Conservation (phyloP, 371 early-diverging fungal genomes). For the Syncephalastrum racemosum region DNA sequence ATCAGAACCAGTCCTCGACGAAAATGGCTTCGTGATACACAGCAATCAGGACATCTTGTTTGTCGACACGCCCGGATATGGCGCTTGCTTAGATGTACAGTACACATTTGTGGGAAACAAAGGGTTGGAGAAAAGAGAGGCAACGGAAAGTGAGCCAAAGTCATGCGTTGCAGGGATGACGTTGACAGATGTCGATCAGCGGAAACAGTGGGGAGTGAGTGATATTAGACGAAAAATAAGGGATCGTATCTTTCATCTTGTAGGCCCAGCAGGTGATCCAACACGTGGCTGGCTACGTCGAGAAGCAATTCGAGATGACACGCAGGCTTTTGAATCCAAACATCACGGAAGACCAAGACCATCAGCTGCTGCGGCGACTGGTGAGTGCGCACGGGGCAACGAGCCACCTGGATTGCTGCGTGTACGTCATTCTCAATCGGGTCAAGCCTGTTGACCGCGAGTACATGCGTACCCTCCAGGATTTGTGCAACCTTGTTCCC, state of each 20-base stretch:
- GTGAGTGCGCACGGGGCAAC: conserved; percentile 44
- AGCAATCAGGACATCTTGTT: conserved; percentile 41
- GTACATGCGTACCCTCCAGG: conserved; percentile 63
- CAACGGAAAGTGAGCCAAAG: too few species aligned
- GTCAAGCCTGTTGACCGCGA: conserved; percentile 74
- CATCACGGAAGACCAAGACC: too few species aligned
- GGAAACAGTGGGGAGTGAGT: too few species aligned
- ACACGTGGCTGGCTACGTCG: conserved; percentile 31
- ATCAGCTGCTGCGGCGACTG: conserved; percentile 15
- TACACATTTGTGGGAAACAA: not conserved
- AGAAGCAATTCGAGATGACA: conserved; percentile 37
- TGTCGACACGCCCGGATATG: conserved; percentile 64
- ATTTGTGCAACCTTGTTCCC: conserved; percentile 62
- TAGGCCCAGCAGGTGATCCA: conserved; percentile 37
- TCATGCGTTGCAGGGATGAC: too few species aligned
- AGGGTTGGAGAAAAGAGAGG: too few species aligned
- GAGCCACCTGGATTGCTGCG: conserved; percentile 67
- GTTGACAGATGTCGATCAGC: too few species aligned
- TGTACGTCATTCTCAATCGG: conserved; percentile 66
- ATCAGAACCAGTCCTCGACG: conserved; percentile 9
- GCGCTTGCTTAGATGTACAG: conserved; percentile 49
- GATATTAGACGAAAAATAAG: too few species aligned
- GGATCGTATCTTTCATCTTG: not conserved
- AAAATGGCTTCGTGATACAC: conserved; percentile 5
- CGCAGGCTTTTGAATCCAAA: conserved; percentile 26